Evolutionary conservation across 257 asterid genomes (phyloP).

Genomic region (Eucommia ulmoides): DNA sequence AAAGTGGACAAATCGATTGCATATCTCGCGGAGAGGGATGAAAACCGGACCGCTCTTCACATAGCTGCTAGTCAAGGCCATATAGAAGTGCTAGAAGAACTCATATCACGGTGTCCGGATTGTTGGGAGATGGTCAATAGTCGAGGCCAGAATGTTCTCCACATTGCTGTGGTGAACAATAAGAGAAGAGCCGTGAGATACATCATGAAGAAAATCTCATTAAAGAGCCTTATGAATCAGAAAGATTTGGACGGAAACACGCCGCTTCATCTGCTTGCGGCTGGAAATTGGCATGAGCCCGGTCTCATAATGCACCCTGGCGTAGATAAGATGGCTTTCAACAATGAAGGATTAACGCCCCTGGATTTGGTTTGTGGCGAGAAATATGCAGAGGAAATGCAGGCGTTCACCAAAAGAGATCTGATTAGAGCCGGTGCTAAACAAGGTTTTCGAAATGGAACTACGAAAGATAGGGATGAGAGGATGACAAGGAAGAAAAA

Average conservation of each 20-base stretch:
- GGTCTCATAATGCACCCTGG: not conserved
- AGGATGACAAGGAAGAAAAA: not conserved
- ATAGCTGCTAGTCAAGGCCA: conserved; percentile 11
- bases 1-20: not conserved
- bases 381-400: conserved; percentile 2
- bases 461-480: not conserved
- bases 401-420: conserved; percentile 3
- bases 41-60: conserved; percentile 13
- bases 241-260: conserved; percentile 12
- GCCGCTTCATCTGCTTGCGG: conserved; percentile 13
- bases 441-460: not conserved
- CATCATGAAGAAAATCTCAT: not conserved
- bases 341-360: conserved; percentile 9
- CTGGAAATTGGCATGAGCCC: not conserved
- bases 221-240: not conserved
- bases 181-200: not conserved
- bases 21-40: not conserved
- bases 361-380: conserved; percentile 8
- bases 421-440: not conserved
- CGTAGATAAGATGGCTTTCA: conserved; percentile 9
- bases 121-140: conserved; percentile 14
- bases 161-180: conserved; percentile 3
- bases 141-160: conserved; percentile 10
- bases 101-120: conserved; percentile 8
- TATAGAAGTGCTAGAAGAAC: not conserved